phyloP scores from a whole-genome alignment of 2,329 filamentous ascomycete genomes.

The Calonectria leucothoes region DNA sequence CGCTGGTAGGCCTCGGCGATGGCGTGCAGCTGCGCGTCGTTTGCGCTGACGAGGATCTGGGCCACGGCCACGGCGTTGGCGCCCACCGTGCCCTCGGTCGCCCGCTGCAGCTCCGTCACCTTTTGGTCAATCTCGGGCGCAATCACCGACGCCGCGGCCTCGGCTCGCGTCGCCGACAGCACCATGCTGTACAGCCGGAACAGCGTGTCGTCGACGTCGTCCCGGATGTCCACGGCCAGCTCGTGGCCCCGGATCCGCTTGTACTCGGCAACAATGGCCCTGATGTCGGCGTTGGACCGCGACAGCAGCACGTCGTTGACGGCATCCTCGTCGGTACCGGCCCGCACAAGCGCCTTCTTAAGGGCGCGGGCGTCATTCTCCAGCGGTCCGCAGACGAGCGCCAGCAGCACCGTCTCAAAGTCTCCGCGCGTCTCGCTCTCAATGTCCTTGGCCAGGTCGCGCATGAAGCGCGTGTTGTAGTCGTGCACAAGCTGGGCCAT shows the following conservation, averaged over 20 bases:
- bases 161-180: conserved; percentile 41
- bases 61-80: conserved; percentile 46
- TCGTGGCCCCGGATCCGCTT: conserved; percentile 42
- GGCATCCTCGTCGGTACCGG: conserved; percentile 48
- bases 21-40: conserved; percentile 46
- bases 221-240: conserved; percentile 45
- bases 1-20: conserved; percentile 43
- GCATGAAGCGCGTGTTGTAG: conserved; percentile 49
- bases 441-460: conserved; percentile 47
- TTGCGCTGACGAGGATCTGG: conserved; percentile 47
- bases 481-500: conserved; percentile 46
- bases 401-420: conserved; percentile 45
- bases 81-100: conserved; percentile 46
- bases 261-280: conserved; percentile 47
- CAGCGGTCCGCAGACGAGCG: conserved; percentile 46
- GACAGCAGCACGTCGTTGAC: conserved; percentile 49
- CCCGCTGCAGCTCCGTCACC: conserved; percentile 46
- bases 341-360: conserved; percentile 44
- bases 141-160: conserved; percentile 41
- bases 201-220: conserved; percentile 45
- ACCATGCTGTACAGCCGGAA: conserved; percentile 50
- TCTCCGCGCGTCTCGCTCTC: conserved; percentile 47
- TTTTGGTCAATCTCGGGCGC: conserved; percentile 47
- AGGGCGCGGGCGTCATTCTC: conserved; percentile 46
- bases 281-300: conserved; percentile 50